These are phyloP conservation scores for Pleodorina starrii DNA, from an alignment of 139 green algal genomes.

Conservation along the genomic window DNA sequence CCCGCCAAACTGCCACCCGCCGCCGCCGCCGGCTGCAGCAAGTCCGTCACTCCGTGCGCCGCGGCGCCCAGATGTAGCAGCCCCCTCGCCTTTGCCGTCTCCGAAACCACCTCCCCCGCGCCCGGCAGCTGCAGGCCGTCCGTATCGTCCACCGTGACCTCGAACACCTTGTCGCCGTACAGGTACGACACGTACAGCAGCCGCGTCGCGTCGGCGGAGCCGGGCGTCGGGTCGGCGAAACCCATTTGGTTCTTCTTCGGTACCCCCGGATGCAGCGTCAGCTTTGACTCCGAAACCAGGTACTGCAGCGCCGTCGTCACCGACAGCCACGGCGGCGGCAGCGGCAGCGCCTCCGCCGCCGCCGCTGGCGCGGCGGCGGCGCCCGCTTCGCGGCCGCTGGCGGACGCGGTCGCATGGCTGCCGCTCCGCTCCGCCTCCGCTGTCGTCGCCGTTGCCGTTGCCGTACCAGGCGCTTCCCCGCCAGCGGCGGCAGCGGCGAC, in stretches of 20 bases:
- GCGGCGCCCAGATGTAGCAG: conserved; percentile 40
- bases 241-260: conserved; percentile 72
- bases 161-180: conserved; percentile 51
- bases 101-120: conserved; percentile 25
- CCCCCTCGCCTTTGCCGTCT: background rate
- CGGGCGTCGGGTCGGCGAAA: conserved; percentile 65
- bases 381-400: background rate
- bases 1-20: no score
- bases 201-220: conserved; percentile 3
- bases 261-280: conserved; percentile 64
- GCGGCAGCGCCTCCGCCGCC: background rate
- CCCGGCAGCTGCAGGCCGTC: conserved; percentile 56
- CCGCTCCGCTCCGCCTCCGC: background rate
- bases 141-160: conserved; percentile 57
- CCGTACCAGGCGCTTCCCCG: background rate
- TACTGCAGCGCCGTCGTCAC: conserved; percentile 75
- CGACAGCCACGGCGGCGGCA: conserved; percentile 57
- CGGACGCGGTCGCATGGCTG: background rate
- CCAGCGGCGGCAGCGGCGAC: background rate
- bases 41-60: background rate
- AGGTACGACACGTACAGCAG: conserved; percentile 65
- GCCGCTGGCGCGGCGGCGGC: background rate
- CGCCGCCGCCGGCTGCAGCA: background rate
- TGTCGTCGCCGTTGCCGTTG: background rate
- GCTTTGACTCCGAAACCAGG: conserved; percentile 57